Evolutionary conservation across 371 early-diverging fungal species (phyloP), one percentile per base, ranked within the genome.

Genomic region (Chytridium lagenaria): DNA sequence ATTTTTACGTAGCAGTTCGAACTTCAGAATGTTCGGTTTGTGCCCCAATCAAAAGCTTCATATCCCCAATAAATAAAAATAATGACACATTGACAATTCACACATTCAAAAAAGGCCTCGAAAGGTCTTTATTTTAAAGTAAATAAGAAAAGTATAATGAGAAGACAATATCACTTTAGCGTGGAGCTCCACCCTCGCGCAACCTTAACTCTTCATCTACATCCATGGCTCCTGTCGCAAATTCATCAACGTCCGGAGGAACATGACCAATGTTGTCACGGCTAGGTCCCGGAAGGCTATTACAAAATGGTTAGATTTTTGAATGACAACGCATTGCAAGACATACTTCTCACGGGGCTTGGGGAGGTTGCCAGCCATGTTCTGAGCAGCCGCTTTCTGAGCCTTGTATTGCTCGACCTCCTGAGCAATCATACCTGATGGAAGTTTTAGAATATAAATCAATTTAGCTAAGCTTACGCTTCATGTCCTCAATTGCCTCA

Each of bases 401-500:
- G 75, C 79, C 70, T 83, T 84, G 75, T 77, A 84, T 55, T 84
- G 80, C 31, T 91, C 87, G 50, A 96, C 94, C 77, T 97, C 96
- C 74, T 92, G 88, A 22, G 93, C 92, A 80, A 97, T 95, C 90
- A 94, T 90, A 75, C 85, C 90, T 90, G 37, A 49, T 34, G 50
- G 26, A 69, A 22, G 44, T 34, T 44, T 28, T 10, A 50, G 61
- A 34, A 38, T 37, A 61, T 50, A 39, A 71, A 74, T n/a, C 12
- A 12, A 23, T 15, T 33, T 10, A 69, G 1, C 2, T 55, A 74
- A 49, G 69, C 86, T 78, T 85, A 91, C 95, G 80, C 81, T 91
- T 92, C 92, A 98, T 95, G 12, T 94, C 94, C 31, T 92, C 92
- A 72, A 95, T 91, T 0, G 88, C 82, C 57, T 95, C 94, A 28